Conservation (phyloP, 352 stramenopile genomes). For the Phytophthora agathidicida region DNA sequence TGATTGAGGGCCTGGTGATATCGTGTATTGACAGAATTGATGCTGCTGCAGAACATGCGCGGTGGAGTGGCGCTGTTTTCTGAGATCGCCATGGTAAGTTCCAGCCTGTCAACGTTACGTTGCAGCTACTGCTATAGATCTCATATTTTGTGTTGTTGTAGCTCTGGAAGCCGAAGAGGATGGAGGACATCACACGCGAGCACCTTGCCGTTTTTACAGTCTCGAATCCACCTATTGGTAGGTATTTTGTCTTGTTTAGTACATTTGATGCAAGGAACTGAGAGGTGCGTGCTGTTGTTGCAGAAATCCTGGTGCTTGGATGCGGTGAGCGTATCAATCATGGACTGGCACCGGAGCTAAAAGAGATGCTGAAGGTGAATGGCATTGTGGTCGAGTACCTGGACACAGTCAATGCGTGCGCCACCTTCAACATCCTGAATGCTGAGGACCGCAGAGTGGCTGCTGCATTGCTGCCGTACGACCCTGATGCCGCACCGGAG, state of each 20-base stretch:
- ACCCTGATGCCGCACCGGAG: conserved; percentile 42
- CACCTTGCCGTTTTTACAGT: conserved; percentile 79
- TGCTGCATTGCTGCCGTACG: conserved; percentile 77
- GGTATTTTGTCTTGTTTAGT: background rate
- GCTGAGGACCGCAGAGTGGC: conserved; percentile 86
- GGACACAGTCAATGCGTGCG: conserved; percentile 85
- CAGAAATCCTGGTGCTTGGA: conserved; percentile 84
- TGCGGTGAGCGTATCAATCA: conserved; percentile 71
- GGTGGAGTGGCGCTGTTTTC: conserved; percentile 71
- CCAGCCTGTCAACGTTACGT: background rate
- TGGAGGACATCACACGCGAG: conserved; percentile 85
- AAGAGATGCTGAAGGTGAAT: conserved; percentile 81
- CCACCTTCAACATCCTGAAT: conserved; percentile 93
- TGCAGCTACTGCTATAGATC: background rate
- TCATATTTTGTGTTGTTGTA: conserved; percentile 25
- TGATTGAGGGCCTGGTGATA: background rate
- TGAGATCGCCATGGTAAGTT: conserved; percentile 75
- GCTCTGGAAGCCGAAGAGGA: conserved; percentile 79
- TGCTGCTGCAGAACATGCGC: conserved; percentile 74
- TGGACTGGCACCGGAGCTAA: conserved; percentile 60
- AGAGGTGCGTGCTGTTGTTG: background rate
- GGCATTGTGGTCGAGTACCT: conserved; percentile 89
- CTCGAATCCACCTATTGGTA: conserved; percentile 75
- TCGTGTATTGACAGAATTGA: background rate
- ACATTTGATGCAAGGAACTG: background rate